Conservation (phyloP, 2,329 filamentous ascomycete genomes). For the Paraconiothyrium sp. region DNA sequence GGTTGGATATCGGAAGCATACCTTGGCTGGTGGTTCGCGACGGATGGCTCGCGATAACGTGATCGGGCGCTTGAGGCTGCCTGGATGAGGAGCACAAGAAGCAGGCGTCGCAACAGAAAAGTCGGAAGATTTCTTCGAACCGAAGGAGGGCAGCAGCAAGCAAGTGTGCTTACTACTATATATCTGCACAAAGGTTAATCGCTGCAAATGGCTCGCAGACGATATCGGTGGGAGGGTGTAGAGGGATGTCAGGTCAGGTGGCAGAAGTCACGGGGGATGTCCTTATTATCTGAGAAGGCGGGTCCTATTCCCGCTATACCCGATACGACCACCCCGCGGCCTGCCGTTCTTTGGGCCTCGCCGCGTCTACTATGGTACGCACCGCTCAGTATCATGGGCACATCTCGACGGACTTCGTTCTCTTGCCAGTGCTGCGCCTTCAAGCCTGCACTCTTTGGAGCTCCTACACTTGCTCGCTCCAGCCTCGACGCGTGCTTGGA, state of each 20-base stretch:
- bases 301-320: too few species aligned
- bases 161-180: conserved; percentile 12
- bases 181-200: not conserved
- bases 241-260: conserved; percentile 1
- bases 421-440: too few species aligned
- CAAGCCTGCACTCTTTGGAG: too few species aligned
- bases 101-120: not conserved
- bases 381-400: too few species aligned
- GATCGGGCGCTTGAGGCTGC: conserved; percentile 9
- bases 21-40: conserved; percentile 1
- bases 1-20: conserved; percentile 4
- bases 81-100: not conserved
- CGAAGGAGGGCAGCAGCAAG: not conserved
- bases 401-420: too few species aligned
- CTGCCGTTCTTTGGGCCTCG: not conserved
- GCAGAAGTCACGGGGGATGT: not conserved
- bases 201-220: not conserved
- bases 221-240: conserved; percentile 10
- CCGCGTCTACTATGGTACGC: not conserved
- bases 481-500: not conserved
- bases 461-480: not conserved
- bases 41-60: conserved; percentile 13
- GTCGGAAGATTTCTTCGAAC: not conserved
- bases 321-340: not conserved
- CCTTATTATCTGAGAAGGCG: too few species aligned